Evolutionary conservation across 768 basidiomycete species (phyloP), one percentile per base, ranked within the genome.

Genomic region (Termitomyces sp.): DNA sequence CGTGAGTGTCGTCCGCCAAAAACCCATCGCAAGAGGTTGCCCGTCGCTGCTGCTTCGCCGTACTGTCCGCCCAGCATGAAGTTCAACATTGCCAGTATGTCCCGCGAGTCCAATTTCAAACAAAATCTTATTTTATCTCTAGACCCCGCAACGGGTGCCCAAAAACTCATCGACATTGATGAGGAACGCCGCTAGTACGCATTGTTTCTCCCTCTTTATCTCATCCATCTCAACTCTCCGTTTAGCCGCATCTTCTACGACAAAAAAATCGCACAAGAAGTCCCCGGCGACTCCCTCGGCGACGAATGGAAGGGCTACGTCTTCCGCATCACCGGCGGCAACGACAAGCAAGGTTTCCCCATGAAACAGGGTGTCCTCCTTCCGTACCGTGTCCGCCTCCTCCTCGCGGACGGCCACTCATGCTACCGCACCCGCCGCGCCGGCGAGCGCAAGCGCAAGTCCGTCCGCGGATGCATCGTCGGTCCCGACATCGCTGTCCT

Each of bases 291-390:
- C 79, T 73, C 87, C 54, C 75, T 98, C 65, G 94, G 95, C 66
- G 90, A 96, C 71, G 96, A 98, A 80, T 98, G 86, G 84, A 92
- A 91, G 73, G 96, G 96, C 57, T 98, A 97, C 79, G 77, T 98
- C 73, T 85, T 97, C 82, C 89, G 94, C 68, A 91, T 99, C 80
- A 95, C 92, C 31, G 95, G 95, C 67, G 93, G 96, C 62, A 98
- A 98, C 82, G 95, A 98, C 86, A 93, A 94, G 80, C 92, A 95
- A 74, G 94, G 95, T 70, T 96, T 97, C 84, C 94, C 95, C 47
- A 97, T 98, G 94, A 98, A 98, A 78, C 96, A 99, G 79, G 95
- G 96, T 79, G 91, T 98, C 64, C 90, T 98, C 60, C 84, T 96
- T 68, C 92, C 92, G 58, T 72, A 92, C 79, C 95, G 96, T 84